Percentiles rank a stretch among this genome's conserved stretches.
Conservation (phyloP, 148 eudicot genomes). For the Simmondsia chinensis region DNA sequence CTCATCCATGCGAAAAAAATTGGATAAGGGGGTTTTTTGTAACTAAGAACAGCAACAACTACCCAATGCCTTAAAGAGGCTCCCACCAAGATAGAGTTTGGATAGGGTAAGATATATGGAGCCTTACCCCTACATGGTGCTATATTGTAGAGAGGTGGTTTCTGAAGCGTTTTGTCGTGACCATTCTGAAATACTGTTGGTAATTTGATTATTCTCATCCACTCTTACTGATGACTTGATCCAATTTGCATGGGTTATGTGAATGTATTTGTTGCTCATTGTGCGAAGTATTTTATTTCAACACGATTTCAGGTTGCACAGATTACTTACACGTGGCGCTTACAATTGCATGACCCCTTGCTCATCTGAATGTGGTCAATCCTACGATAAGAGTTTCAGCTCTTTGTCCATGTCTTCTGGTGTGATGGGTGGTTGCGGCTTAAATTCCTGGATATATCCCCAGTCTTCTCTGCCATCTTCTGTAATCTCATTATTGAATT, state of each 20-base stretch:
- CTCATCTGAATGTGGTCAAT: conserved; percentile 19
- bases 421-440: conserved; percentile 14
- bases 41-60: too few species aligned
- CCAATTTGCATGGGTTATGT: conserved; percentile 4
- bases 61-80: too few species aligned
- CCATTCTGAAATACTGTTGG: too few species aligned
- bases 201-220: too few species aligned
- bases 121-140: too few species aligned
- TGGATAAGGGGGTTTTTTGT: too few species aligned
- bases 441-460: conserved; percentile 86
- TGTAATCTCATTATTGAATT: conserved; percentile 55
- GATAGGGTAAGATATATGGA: too few species aligned
- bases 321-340: conserved; percentile 45
- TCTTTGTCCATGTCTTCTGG: conserved; percentile 11
- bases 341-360: conserved; percentile 29
- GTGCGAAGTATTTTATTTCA: conserved; percentile 5
- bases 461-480: conserved; percentile 78
- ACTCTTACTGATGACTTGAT: background rate
- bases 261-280: background rate
- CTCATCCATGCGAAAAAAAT: too few species aligned
- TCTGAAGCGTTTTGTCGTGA: too few species aligned
- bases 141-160: too few species aligned
- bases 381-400: conserved; percentile 13
- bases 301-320: conserved; percentile 65
- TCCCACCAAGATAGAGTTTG: too few species aligned